Evolutionary conservation across 768 basidiomycete species (phyloP), one percentile per base, ranked within the genome.

Genomic region (Clitopilus passeckerianus): DNA sequence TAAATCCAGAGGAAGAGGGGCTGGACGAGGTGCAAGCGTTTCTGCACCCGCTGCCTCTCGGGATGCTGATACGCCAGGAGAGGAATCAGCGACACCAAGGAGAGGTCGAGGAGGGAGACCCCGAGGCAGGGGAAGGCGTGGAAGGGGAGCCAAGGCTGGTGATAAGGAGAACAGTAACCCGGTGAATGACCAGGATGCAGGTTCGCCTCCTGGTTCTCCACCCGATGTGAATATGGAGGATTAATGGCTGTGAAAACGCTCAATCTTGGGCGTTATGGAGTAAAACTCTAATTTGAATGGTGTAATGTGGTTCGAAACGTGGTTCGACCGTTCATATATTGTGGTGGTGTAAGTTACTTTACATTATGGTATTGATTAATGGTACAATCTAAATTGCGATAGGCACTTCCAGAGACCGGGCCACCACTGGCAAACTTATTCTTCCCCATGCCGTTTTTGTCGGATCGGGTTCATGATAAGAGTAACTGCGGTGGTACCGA

Each of bases 21-120:
- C 80, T 34, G 73, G 71, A 34, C 69, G 76, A n/a, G 74, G 72
- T 3, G 70, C 80, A 34, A 72, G 71, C 33, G 70, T 71, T 24
- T 61, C 66, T 23, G 57, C 62, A 23, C 24, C 61, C 20, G 62
- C 59, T 5, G 41, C 56, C 7, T 60, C 67, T 14, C 65, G 64
- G 15, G 80, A 78, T 1, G 77, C 74, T 0, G 76, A 75, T 7
- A 71, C 63, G 1, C 75, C 78, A 1, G 67, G 67, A 37, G 69
- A 77, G 70, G 58, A 69, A 20, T 57, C 69, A 0, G 60, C 68
- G 34, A 72, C 70, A n/a, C 61, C 68, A 3, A 72, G 74, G 12
- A 65, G 77, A 37, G 71, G 74, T 18, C 68, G 70, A 52, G 67
- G 71, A 14, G 71, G 74, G n/a, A 69, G 70, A 52, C 66, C 71